phyloP scores from a whole-genome alignment of 2,329 filamentous ascomycete genomes.

The Sclerotinia borealis region DNA sequence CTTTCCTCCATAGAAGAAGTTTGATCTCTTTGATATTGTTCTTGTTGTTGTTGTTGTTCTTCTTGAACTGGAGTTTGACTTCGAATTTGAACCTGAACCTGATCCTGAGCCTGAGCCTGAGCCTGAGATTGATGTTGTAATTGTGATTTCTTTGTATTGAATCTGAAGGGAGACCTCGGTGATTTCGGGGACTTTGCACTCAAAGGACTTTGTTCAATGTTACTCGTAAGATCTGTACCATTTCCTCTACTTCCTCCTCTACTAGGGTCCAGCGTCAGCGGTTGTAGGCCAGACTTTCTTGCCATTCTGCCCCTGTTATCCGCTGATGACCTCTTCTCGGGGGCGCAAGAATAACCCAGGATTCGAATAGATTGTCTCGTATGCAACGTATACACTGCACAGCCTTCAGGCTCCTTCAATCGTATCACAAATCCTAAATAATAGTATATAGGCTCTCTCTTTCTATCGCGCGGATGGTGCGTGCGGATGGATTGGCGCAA shows the following conservation, averaged over 20 bases:
- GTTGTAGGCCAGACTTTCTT: conserved; percentile 29
- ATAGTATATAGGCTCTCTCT: conserved; percentile 15
- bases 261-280: conserved; percentile 27
- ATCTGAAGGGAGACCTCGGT: conserved; percentile 29
- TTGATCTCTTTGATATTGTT: conserved; percentile 13
- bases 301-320: conserved; percentile 25
- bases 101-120: background rate
- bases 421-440: conserved; percentile 21
- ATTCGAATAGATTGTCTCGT: conserved; percentile 18
- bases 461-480: conserved; percentile 15
- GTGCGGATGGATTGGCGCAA: conserved; percentile 14
- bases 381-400: conserved; percentile 18
- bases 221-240: conserved; percentile 10
- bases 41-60: background rate
- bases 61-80: no score
- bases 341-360: conserved; percentile 7
- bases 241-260: conserved; percentile 14
- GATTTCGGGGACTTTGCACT: conserved; percentile 28
- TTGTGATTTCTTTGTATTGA: conserved; percentile 26
- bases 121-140: conserved; percentile 6
- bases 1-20: conserved; percentile 20
- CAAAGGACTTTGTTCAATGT: conserved; percentile 19
- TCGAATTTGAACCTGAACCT: background rate
- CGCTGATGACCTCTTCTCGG: conserved; percentile 16
- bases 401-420: conserved; percentile 21